Evolutionary conservation across 306 rosid genomes (phyloP), one percentile per base, ranked within the genome.

Genomic region (Rubus idaeus): DNA sequence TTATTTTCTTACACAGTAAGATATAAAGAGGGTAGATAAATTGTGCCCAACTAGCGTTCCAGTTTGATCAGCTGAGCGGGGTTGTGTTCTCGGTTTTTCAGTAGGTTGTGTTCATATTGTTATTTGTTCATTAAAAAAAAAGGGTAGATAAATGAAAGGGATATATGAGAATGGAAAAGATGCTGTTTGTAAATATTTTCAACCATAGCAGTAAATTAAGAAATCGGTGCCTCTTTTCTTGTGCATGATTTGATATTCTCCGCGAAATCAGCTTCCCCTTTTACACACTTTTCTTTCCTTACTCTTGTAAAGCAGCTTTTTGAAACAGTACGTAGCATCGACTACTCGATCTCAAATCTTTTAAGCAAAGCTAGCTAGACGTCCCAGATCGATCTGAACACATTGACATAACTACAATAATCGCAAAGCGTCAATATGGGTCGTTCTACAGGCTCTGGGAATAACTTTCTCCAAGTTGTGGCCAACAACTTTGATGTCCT

Each of bases 401-500:
- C 42, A 12, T 63, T 35, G 55, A 35, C 20, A 37, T 65, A 75
- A 62, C 78, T 37, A 20, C 3, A 16, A 10, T 39, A 8, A 3
- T 23, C 26, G 57, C 69, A 4, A 42, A 44, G 73, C 20, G 14
- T 64, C 55, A n/a, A 60, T 14, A 93, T 93, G 98, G 91, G 90
- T 58, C 77, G 77, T 50, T 84, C 90, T 26, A 84, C 21, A 14
- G 69, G 81, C 47, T 71, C 83, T 68, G 84, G 80, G 66, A 81
- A 81, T 75, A 89, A 85, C 78, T 84, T 93, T 74, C 91, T 91
- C 71, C 95, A 87, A 87, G 98, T 93, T 3, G 77, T 93, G 20
- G 86, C 81, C 35, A 93, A 89, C 67, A 93, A 93, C 87, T 93
- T 93, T 80, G 97, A 91, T 76, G 95, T 91, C 84, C 97, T 93